Evolutionary conservation across 1,284 basidiomycete genomes (phyloP).

Genomic region (Sporisorium sorghi): DNA sequence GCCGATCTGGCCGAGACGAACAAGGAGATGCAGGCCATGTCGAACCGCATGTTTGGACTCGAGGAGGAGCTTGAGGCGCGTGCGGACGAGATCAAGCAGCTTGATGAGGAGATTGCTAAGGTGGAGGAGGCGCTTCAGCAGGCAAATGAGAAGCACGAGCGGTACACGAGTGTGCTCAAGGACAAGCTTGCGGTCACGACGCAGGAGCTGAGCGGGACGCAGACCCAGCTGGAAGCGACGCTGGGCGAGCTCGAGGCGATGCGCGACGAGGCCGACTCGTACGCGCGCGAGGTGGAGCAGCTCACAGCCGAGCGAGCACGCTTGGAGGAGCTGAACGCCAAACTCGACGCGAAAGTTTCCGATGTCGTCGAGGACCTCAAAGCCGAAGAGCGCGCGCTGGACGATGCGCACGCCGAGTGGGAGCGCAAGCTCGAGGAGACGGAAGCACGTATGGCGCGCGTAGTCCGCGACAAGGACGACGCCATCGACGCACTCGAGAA

Average conservation of each 20-base stretch:
- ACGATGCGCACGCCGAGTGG: slow-evolving; percentile 70
- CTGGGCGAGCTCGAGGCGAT: slow-evolving; percentile 51
- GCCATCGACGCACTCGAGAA: slow-evolving; percentile 54
- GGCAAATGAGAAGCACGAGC: slow-evolving; percentile 65
- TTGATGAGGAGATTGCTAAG: slow-evolving; percentile 74
- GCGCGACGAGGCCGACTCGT: slow-evolving; percentile 51
- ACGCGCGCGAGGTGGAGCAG: slow-evolving; percentile 48
- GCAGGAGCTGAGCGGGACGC: slow-evolving; percentile 36
- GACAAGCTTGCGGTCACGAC: slow-evolving; percentile 40
- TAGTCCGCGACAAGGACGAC: slow-evolving; percentile 61
- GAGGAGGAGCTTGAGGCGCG: slow-evolving; percentile 55
- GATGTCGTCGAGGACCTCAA: slow-evolving; percentile 70
- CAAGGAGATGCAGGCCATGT: slow-evolving; percentile 74
- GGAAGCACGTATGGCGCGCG: slow-evolving; percentile 54
- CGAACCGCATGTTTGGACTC: slow-evolving; percentile 46
- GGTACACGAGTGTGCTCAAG: slow-evolving; percentile 51
- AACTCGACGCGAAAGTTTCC: slow-evolving; percentile 62
- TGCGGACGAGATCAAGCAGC: slow-evolving; percentile 72
- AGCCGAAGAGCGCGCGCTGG: slow-evolving; percentile 70
- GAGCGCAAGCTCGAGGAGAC: slow-evolving; percentile 68
- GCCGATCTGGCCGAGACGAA: slow-evolving; percentile 72
- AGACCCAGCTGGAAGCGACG: slow-evolving; percentile 43
- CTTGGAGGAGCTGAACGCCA: slow-evolving; percentile 55
- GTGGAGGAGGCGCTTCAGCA: slow-evolving; percentile 77
- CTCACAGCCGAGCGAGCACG: slow-evolving; percentile 40